phyloP scores from a whole-genome alignment of 179 eudicot genomes.

The Drosera spatulata region DNA sequence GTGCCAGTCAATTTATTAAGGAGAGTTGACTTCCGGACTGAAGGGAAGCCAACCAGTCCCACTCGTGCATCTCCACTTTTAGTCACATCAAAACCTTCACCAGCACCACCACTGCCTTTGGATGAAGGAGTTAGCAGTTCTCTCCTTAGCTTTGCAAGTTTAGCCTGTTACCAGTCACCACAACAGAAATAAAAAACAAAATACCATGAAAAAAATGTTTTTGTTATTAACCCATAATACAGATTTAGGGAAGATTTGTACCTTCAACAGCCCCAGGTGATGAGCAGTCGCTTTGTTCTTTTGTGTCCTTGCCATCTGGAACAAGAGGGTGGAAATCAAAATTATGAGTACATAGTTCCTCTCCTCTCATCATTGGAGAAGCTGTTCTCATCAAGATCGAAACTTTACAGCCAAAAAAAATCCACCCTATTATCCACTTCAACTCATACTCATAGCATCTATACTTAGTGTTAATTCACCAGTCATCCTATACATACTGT shows the following conservation, averaged over 20 bases:
- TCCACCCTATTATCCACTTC: too few relatives aligned
- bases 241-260: slow-evolving; percentile 2
- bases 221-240: not conserved
- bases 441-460: too few relatives aligned
- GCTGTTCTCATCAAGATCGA: too few relatives aligned
- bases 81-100: slow-evolving; percentile 99
- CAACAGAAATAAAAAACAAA: not conserved
- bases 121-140: slow-evolving; percentile 82
- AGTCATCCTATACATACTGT: too few relatives aligned
- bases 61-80: slow-evolving; percentile 99
- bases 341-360: too few relatives aligned
- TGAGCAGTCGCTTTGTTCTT: slow-evolving; percentile 98
- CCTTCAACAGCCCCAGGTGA: slow-evolving; percentile 90
- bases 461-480: too few relatives aligned
- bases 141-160: slow-evolving; percentile 92
- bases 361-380: too few relatives aligned
- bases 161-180: slow-evolving; percentile 38
- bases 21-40: slow-evolving; percentile 95
- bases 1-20: slow-evolving; percentile 92
- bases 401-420: too few relatives aligned
- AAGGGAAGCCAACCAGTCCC: slow-evolving; percentile 97
- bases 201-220: not conserved
- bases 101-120: slow-evolving; percentile 95
- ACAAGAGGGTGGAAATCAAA: not conserved
- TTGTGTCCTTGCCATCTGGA: slow-evolving; percentile 96